Evolutionary conservation across 441 rosid species (phyloP), one percentile per base, ranked within the genome.

Genomic region (Arabidopsis lyrata): DNA sequence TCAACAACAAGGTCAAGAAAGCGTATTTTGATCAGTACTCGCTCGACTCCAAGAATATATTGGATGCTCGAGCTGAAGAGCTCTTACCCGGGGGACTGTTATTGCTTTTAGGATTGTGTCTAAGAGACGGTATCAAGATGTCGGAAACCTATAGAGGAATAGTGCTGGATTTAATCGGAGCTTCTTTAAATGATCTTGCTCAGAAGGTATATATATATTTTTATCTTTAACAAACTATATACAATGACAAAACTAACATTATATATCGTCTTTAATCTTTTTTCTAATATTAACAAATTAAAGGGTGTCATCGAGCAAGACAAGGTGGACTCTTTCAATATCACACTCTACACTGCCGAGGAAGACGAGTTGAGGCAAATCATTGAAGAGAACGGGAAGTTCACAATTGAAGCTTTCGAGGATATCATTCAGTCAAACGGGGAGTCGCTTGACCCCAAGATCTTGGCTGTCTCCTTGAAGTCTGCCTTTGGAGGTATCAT

Each of bases 281-380:
- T 41, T 24, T 0, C 6, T 44, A 3, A n/a, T 44, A 22, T n/a
- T 44, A n/a, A 2, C 1, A 68, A 22, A 22, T 22, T 22, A 22
- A 50, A 78, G 77, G 83, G 78, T 35, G 14, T 68, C 12, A 5
- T 80, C 8, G 75, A 73, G 14, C 61, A 74, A 68, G 81, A 74
- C 2, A 62, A 68, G 18, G 74, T 83, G 73, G 73, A 72, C 34
- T 62, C 70, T 9, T 80, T 83, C 45, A 71, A 66, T 18, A 49
- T 31, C 0, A 49, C 60, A 38, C 32, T 71, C 52, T 71, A 60
- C 44, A 0, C 16, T 7, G 68, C 75, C 4, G 68, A 70, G 5
- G 48, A 70, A 70, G 0, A 36, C 6, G 81, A 80, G 60, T 2
- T 78, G n/a, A 63, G 59, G 32, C 44, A 24, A 52, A 53, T 75